Evolutionary conservation across 305 asterid genomes (phyloP).

Genomic region (Coffea humblotiana): DNA sequence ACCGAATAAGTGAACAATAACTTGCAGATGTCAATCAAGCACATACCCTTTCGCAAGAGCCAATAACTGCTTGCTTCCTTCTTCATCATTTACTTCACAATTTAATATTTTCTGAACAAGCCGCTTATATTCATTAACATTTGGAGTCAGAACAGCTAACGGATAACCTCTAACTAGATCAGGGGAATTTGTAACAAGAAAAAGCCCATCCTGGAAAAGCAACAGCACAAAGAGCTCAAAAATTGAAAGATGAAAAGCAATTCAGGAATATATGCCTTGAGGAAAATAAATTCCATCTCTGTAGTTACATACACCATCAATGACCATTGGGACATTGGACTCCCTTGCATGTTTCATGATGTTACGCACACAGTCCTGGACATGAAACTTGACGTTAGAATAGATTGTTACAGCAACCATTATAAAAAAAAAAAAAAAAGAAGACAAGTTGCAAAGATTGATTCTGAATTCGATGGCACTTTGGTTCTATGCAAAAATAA

Average conservation of each 20-base stretch:
- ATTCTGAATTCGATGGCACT: not conserved
- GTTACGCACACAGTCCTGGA: conserved; percentile 82
- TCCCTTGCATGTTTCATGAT: conserved; percentile 84
- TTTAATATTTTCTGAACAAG: conserved; percentile 75
- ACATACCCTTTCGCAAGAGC: conserved; percentile 77
- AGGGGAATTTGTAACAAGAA: conserved; percentile 72
- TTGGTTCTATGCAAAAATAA: not conserved
- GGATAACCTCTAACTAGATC: conserved; percentile 82
- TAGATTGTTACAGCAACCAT: not conserved
- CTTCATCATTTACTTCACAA: conserved; percentile 64
- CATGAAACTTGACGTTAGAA: conserved; percentile 20
- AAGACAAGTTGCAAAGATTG: no score
- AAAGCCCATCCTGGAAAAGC: conserved; percentile 82
- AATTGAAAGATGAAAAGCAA: conserved; percentile 6
- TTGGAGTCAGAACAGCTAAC: conserved; percentile 93
- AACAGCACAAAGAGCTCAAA: conserved; percentile 22
- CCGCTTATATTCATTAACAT: conserved; percentile 85
- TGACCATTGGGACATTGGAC: conserved; percentile 81
- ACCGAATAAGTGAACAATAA: conserved; percentile 3
- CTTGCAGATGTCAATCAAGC: not conserved
- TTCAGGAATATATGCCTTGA: not conserved
- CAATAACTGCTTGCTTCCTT: conserved; percentile 66
- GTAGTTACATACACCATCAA: conserved; percentile 77
- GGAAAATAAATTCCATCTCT: conserved; percentile 9
- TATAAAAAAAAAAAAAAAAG: not conserved